Base-by-base conservation (phyloP, 257 asterid genomes). In the Phtheirospermum japonicum region DNA sequence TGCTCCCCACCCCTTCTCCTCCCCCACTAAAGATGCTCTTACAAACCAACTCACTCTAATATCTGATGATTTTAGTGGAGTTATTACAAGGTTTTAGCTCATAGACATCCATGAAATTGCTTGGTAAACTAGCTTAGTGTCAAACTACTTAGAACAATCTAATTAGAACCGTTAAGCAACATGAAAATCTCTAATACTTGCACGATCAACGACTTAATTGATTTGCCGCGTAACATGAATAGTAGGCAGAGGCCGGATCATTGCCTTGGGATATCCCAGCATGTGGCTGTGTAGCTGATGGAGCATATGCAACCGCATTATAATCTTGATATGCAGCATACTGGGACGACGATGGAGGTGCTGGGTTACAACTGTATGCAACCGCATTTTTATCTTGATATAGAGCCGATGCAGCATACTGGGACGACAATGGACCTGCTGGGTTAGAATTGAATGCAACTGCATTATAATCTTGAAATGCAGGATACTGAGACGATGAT, bases 401-500 rank as follows among this genome's bases (percentile, higher is more conserved):
- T 3, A 43, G 52, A 51, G 56, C 49, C 4, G 45, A 37, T 66
- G 58, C 48, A 40, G 48, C n/a, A 39, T 68, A 68, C 63, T 67
- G 79, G 17, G 53, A 13, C 50, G 56, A 63, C 26, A 77, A 58
- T 12, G 79, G 45, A 56, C 33, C 61, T 6, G 57, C 2, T 11
- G 49, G 9, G 52, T 46, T n/a, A 46, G 10, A 3, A 9, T 46
- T 16, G 4, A 12, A 43, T 16, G 19, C 50, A 45, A 16, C 9
- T 13, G 51, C 51, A 43, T 45, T 13, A 6, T 8, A 13, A 48
- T 14, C 28, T 48, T 16, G 26, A 45, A 13, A 50, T 71, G 75
- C 48, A 11, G 48, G 12, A 39, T 68, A 66, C 65, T 67, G 79
- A n/a, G 53, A 16, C 43, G 59, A 63, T 32, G 79, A 58, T n/a